Evolutionary conservation across 1,284 basidiomycete species (phyloP).

Genomic region (Papiliotrema fonsecae): DNA sequence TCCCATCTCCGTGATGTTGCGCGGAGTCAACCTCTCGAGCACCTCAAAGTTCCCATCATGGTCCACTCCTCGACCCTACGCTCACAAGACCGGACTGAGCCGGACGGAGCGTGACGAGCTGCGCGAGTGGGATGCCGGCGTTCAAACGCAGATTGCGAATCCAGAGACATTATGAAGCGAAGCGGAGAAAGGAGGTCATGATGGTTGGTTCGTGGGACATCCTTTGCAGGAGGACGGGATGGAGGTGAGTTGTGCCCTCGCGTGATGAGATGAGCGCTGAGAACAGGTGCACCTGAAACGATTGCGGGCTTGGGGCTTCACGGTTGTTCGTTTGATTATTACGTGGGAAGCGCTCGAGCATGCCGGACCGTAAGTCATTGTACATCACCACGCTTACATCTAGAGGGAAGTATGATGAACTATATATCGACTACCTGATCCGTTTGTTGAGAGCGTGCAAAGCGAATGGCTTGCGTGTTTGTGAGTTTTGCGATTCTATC

Average conservation of each 20-base stretch:
- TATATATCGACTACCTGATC: constrained; percentile 88
- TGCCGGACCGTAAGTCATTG: constrained; percentile 75
- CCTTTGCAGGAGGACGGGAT: constrained; percentile 24
- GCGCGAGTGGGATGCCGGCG: constrained; percentile 13
- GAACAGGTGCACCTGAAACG: constrained; percentile 74
- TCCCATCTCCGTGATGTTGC: constrained; percentile 57
- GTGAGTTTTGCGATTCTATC: constrained; percentile 10
- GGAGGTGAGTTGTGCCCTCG: constrained; percentile 20
- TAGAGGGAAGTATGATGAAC: constrained; percentile 83
- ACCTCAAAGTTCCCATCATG: constrained; percentile 70
- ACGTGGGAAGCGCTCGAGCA: constrained; percentile 95
- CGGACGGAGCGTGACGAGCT: constrained; percentile 16
- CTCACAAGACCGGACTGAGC: constrained; percentile 22
- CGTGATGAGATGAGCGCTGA: constrained; percentile 2
- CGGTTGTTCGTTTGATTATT: constrained; percentile 78
- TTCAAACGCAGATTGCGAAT: constrained; percentile 16
- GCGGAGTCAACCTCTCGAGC: constrained; percentile 89
- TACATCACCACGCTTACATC: neutral
- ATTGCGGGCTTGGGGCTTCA: constrained; percentile 88
- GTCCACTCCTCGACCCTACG: constrained; percentile 46
- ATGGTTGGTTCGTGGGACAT: constrained; percentile 34
- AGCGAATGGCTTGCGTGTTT: constrained; percentile 83
- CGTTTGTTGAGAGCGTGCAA: constrained; percentile 82
- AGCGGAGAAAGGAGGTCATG: constrained; percentile 29
- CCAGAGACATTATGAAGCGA: constrained; percentile 50